Evolutionary conservation across 805 yeast species (phyloP), one percentile per base, ranked within the genome.

Genomic region (Kluyveromyces siamensis): DNA sequence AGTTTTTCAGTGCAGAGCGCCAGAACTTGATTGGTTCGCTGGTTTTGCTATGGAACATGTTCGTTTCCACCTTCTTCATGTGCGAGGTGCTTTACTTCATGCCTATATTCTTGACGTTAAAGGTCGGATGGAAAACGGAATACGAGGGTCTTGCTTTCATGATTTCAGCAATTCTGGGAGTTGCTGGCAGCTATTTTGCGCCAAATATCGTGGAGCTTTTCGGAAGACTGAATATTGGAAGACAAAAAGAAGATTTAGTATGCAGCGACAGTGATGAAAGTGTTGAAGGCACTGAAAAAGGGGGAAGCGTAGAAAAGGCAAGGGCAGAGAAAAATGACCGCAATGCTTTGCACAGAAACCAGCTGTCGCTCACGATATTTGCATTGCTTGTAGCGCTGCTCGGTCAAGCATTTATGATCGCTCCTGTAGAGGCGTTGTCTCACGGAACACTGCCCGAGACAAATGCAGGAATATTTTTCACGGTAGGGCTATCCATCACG

Each of bases 391-490:
- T 47, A 10, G 21, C 43, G n/a, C 17, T 47, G 21, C 17, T 47
- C 6, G 50, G 50, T 14, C 50, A 47, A 27, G 47, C 50, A 9
- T 43, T 47, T 21, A 47, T 47, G 50, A 38, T 47, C 21, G 50
- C 47, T 27, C 43, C 50, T 27, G 42, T 43, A 13, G 42, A 47
- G 37, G 50, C 50, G 6, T 27, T 39, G 38, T 19, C 37, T 8
- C 19, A 47, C 8, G 33, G 27, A 16, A 36, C 37, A 13, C 18
- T 47, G 19, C 38, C 47, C 6, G 4, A 45, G 17, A 47, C 50
- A 10, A 47, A 47, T 21, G 21, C 47, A 8, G 50, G 50, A n/a
- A 47, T 47, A 6, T 47, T 47, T 43, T 47, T 47, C 25, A 39
- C 41, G 6, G 47, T 47, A 8, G 50, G 50, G 8, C 16, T 43